Base-by-base conservation (phyloP, 805 yeast species). In the Candida ascalaphidarum region DNA sequence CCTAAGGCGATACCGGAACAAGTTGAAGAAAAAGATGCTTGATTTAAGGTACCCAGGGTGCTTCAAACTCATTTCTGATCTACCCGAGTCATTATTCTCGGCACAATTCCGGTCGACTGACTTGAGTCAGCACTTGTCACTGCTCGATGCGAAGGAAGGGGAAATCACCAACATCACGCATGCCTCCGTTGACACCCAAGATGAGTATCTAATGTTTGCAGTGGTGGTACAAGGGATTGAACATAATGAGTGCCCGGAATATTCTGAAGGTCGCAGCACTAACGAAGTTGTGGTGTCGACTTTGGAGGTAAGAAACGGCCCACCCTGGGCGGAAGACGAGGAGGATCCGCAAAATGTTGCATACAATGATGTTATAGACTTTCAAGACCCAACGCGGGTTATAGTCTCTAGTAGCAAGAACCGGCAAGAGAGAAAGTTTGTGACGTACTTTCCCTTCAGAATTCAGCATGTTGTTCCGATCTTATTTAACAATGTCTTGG, bases 391-490 rank as follows among this genome's bases (percentile, higher is more conserved):
- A 6, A 61, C 68, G 2, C 41, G 55, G 21, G 72, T 74, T 41
- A 58, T 64, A 23, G 50, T 71, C 4, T 54, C 65, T 2, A 64
- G 67, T 23, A 50, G 57, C 3, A 49, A 59, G 11, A 50, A 48
- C 14, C 35, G 55, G 7, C 42, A 50, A 3, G 47, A 46, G 24
- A 44, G 54, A 13, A 48, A 48, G 32, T 51, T 50, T 21, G 60
- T 63, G 3, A 46, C 64, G 21, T 60, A 64, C 26, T 67, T 63
- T 22, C 61, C 76, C 3, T 71, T 55, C 24, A 63, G 60, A 29
- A 67, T 68, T 20, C 67, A 71, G 21, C 68, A 74, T 26, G 68
- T 64, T n/a, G 32, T 55, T 3, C 67, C 68, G 2, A 32, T 62
- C 4, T 34, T 55, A 5, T 30, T 65, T 15, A 52, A 48, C 21